phyloP scores from a whole-genome alignment of 75 land plant species.

The Selaginella moellendorffii region DNA sequence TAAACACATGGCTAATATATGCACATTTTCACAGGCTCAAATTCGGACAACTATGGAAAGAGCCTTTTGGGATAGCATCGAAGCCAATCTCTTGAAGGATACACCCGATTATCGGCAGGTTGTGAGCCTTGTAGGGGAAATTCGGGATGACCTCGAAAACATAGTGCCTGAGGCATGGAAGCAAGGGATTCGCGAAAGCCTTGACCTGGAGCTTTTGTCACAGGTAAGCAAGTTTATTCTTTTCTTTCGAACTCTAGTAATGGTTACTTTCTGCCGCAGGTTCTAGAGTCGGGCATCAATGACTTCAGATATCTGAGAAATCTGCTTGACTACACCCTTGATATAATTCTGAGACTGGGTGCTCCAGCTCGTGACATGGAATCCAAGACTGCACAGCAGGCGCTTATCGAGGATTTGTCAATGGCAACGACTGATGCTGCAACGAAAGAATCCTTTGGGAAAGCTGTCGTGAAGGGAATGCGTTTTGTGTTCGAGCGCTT shows the following conservation, averaged over 20 bases:
- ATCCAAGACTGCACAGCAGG: constrained; percentile 29
- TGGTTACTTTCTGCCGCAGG: no score
- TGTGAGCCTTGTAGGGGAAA: constrained; percentile 50
- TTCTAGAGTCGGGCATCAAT: constrained; percentile 54
- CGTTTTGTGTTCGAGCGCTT: constrained; percentile 72
- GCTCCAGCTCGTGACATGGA: constrained; percentile 68
- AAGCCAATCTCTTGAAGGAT: constrained; percentile 36
- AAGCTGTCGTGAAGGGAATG: constrained; percentile 57
- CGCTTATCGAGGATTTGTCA: constrained; percentile 42
- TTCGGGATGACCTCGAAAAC: constrained; percentile 52
- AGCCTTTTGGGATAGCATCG: constrained; percentile 86
- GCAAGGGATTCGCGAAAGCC: constrained; percentile 47
- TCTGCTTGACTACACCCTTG: constrained; percentile 58
- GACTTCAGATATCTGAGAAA: constrained; percentile 58
- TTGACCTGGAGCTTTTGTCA: constrained; percentile 64
- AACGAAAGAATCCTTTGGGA: constrained; percentile 22
- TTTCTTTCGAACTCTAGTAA: no score
- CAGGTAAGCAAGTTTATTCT: no score
- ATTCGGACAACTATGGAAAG: constrained; percentile 74
- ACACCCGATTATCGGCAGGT: constrained; percentile 46
- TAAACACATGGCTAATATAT: no score
- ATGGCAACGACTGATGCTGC: constrained; percentile 26
- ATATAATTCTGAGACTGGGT: constrained; percentile 51
- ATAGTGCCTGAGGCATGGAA: constrained; percentile 85
- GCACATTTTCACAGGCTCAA: no score